phyloP scores from a whole-genome alignment of 2,329 filamentous ascomycete species.

The Penicillium sp. region DNA sequence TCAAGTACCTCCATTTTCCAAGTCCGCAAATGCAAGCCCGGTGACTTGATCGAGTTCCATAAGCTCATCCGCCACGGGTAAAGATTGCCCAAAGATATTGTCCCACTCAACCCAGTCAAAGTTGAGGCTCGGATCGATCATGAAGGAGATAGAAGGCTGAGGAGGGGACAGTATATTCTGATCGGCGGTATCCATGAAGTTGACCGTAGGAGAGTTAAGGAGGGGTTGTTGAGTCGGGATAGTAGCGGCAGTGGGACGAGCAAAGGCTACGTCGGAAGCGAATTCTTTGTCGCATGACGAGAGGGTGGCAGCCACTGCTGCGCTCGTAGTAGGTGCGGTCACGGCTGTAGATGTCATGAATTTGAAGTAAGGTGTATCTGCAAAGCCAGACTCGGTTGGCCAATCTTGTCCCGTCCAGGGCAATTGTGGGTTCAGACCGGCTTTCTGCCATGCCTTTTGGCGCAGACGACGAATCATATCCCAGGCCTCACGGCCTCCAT shows the following conservation, averaged over 20 bases:
- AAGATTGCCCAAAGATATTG: constrained; percentile 47
- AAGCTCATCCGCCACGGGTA: constrained; percentile 44
- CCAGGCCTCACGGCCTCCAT: constrained; percentile 50
- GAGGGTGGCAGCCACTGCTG: neutral
- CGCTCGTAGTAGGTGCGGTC: constrained; percentile 6
- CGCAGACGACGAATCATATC: constrained; percentile 48
- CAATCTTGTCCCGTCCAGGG: constrained; percentile 47
- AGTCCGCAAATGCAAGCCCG: constrained; percentile 22
- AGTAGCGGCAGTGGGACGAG: neutral
- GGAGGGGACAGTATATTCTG: neutral
- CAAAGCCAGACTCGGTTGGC: constrained; percentile 12
- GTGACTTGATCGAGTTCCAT: constrained; percentile 44
- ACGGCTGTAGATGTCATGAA: neutral
- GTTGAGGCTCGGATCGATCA: constrained; percentile 42
- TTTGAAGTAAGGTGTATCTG: neutral
- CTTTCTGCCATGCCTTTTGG: constrained; percentile 49
- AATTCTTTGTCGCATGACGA: neutral
- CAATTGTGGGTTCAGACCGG: constrained; percentile 46
- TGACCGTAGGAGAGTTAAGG: neutral
- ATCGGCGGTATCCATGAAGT: constrained; percentile 21
- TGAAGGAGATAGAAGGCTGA: constrained; percentile 28
- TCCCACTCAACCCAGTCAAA: constrained; percentile 53
- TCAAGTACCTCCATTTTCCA: neutral
- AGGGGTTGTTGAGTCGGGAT: neutral
- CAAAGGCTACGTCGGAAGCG: neutral